A percentile compares a stretch with the other conserved stretches of the same genome.
phyloP scores from a whole-genome alignment of 2,329 filamentous ascomycete genomes.

The Seiridium unicorne region DNA sequence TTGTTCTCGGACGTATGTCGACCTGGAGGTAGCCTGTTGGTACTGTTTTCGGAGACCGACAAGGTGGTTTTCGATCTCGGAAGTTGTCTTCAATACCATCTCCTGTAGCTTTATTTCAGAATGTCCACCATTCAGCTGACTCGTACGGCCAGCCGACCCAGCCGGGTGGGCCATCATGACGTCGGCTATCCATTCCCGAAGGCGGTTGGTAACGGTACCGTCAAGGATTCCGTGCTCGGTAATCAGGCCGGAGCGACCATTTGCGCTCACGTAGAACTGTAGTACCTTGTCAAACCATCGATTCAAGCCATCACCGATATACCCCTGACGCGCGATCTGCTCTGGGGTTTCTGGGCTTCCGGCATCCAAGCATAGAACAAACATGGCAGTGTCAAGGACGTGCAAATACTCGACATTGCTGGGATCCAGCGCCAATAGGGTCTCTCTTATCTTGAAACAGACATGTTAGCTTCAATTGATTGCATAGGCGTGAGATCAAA shows the following conservation, averaged over 20 bases:
- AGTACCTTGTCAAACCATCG: conserved; percentile 13
- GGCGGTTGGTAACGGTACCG: conserved; percentile 8
- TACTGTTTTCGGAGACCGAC: not conserved
- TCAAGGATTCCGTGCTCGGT: conserved; percentile 10
- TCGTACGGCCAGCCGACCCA: too few relatives aligned
- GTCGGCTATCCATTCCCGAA: conserved; percentile 2
- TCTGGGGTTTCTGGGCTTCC: conserved; percentile 5
- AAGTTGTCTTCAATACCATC: not conserved
- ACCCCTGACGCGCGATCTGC: conserved; percentile 3
- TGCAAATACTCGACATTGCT: conserved; percentile 10
- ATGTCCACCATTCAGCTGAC: too few relatives aligned
- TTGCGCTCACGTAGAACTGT: conserved; percentile 12
- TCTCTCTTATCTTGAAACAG: conserved; percentile 7
- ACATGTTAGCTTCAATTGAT: not conserved
- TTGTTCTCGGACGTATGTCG: conserved; percentile 7
- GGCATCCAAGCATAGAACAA: conserved; percentile 11
- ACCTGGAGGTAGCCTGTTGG: not conserved
- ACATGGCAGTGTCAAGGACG: conserved; percentile 9
- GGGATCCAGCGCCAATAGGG: not conserved
- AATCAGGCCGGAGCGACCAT: conserved; percentile 12
- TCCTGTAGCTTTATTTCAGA: not conserved
- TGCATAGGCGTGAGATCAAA: too few relatives aligned
- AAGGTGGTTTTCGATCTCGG: conserved; percentile 2
- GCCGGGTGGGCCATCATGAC: not conserved
- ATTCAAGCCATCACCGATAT: conserved; percentile 9